These are phyloP conservation scores for Acanthamoeba triangularis DNA, from an alignment of 208 protist species.

Conservation along the genomic window DNA sequence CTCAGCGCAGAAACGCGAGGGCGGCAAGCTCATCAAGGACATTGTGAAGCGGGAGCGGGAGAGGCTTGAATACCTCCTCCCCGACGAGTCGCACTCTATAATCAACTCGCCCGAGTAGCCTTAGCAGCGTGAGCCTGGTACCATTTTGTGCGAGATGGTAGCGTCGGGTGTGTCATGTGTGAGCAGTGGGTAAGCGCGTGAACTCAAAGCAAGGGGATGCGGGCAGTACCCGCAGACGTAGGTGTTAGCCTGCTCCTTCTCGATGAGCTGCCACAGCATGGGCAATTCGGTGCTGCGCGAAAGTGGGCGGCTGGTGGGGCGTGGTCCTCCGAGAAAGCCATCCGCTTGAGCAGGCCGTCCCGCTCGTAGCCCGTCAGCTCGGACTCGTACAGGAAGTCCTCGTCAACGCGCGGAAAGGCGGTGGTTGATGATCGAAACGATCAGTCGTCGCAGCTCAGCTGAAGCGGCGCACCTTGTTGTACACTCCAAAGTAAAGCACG, in stretches of 20 bases:
- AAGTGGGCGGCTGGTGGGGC: constrained; percentile 68
- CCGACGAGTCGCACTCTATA: neutral
- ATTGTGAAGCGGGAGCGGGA: neutral
- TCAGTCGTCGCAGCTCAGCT: too few relatives aligned
- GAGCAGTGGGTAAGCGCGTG: too few relatives aligned
- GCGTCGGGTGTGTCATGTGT: too few relatives aligned
- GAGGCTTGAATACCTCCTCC: neutral
- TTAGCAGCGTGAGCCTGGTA: too few relatives aligned
- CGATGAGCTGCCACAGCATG: constrained; percentile 74
- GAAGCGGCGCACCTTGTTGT: constrained; percentile 76
- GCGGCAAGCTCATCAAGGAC: constrained; percentile 38
- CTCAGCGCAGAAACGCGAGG: constrained; percentile 33
- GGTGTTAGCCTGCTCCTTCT: constrained; percentile 46
- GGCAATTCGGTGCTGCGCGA: constrained; percentile 81
- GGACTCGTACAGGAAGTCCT: constrained; percentile 82
- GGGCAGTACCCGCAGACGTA: constrained; percentile 51
- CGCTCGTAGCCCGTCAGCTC: constrained; percentile 75
- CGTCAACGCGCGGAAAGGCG: neutral
- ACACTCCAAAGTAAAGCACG: constrained; percentile 74
- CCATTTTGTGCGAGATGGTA: too few relatives aligned
- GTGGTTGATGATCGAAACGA: too few relatives aligned
- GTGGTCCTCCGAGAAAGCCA: constrained; percentile 81
- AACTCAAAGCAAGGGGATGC: neutral
- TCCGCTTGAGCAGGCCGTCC: constrained; percentile 39
- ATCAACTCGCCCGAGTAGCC: neutral